Percentiles rank a stretch among this genome's conserved stretches.
These are phyloP conservation scores for Spathaspora boniae DNA, from an alignment of 805 yeast species.

Conservation along the genomic window DNA sequence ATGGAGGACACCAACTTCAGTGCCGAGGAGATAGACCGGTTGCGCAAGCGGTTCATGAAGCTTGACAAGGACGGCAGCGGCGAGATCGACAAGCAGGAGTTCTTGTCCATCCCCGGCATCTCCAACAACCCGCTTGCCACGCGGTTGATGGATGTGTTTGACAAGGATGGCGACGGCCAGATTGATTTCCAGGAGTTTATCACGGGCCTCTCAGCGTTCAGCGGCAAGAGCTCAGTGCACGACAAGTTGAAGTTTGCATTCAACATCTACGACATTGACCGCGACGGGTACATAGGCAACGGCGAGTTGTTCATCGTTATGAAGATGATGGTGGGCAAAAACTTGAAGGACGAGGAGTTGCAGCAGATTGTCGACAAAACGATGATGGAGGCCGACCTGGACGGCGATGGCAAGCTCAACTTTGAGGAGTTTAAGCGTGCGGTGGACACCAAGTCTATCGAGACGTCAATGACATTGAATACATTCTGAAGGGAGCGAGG, in stretches of 20 bases:
- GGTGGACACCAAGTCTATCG: constrained; percentile 54
- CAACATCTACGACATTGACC: constrained; percentile 90
- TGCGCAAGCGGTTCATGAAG: constrained; percentile 91
- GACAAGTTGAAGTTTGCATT: constrained; percentile 89
- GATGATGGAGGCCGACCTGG: constrained; percentile 85
- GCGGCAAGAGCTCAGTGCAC: constrained; percentile 73
- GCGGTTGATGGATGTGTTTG: constrained; percentile 91
- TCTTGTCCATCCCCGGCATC: constrained; percentile 89
- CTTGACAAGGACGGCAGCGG: constrained; percentile 92
- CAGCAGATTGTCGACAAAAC: constrained; percentile 98
- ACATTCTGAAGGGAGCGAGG: constrained; percentile 31
- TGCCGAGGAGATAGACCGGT: constrained; percentile 84
- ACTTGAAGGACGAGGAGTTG: constrained; percentile 77
- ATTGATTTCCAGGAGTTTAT: constrained; percentile 96
- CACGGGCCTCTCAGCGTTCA: constrained; percentile 79
- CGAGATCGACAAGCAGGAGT: constrained; percentile 85
- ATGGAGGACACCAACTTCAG: constrained; percentile 85
- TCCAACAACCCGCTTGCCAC: constrained; percentile 85
- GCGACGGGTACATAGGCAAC: constrained; percentile 91
- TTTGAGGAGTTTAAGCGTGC: constrained; percentile 84
- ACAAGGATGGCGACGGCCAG: constrained; percentile 86
- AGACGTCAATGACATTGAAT: constrained; percentile 55
- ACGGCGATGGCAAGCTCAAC: constrained; percentile 81
- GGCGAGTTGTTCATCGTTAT: constrained; percentile 91
- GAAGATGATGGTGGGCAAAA: constrained; percentile 96